Conservation (phyloP, 2,329 filamentous ascomycete species). For the Apiospora sp. region DNA sequence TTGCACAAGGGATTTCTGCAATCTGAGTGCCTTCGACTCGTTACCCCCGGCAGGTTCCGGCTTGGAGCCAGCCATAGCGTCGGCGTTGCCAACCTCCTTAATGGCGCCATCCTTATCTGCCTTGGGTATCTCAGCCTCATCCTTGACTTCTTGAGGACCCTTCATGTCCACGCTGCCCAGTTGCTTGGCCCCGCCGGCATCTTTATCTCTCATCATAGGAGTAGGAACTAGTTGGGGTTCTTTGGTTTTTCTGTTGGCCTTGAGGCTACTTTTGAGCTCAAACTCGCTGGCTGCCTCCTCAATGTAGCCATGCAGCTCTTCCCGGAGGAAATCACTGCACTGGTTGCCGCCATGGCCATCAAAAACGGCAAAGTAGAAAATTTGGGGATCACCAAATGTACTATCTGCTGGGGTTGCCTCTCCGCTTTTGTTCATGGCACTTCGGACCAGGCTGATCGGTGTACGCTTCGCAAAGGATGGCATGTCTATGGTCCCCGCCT, state of each 20-base stretch:
- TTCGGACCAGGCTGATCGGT: constrained; percentile 67
- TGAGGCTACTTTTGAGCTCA: constrained; percentile 78
- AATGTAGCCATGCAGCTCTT: constrained; percentile 87
- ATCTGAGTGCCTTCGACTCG: constrained; percentile 66
- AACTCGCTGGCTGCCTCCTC: constrained; percentile 82
- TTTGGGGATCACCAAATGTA: constrained; percentile 87
- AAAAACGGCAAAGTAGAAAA: constrained; percentile 97
- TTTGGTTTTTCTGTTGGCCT: constrained; percentile 44
- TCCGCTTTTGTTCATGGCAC: constrained; percentile 56
- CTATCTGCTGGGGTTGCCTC: constrained; percentile 77
- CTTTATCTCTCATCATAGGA: constrained; percentile 39
- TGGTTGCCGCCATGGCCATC: constrained; percentile 93
- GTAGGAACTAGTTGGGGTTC: constrained; percentile 28
- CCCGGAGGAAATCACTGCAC: constrained; percentile 85
- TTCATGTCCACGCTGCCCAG: constrained; percentile 42
- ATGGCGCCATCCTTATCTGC: constrained; percentile 43
- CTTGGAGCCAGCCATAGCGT: constrained; percentile 47
- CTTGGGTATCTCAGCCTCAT: constrained; percentile 47
- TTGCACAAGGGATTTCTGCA: constrained; percentile 76
- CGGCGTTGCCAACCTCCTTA: constrained; percentile 46
- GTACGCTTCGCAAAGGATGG: constrained; percentile 89
- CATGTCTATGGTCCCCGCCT: constrained; percentile 91
- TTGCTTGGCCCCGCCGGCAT: constrained; percentile 48
- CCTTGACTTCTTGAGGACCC: constrained; percentile 51
- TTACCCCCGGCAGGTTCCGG: constrained; percentile 59